Conservation (phyloP, 1,284 basidiomycete species). For the Leccinum fallax region DNA sequence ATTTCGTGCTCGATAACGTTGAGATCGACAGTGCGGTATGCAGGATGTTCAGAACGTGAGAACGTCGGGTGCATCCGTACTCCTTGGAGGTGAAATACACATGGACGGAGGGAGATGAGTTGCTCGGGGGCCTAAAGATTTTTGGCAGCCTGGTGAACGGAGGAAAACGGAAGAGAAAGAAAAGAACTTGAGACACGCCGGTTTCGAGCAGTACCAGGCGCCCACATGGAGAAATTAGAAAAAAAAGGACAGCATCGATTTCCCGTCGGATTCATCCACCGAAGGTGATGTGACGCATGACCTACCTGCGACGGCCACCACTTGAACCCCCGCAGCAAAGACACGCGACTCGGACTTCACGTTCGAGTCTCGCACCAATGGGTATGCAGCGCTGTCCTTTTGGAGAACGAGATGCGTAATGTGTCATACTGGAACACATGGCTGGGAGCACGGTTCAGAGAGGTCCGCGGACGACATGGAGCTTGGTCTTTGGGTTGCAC, state of each 20-base stretch:
- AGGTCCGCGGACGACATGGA: conserved; percentile 45
- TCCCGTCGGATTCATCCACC: conserved; percentile 6
- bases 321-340: conserved; percentile 11
- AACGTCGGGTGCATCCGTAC: conserved; percentile 14
- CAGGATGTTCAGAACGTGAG: conserved; percentile 19
- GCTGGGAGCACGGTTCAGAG: conserved; percentile 43
- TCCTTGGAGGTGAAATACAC: conserved; percentile 15
- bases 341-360: conserved; percentile 10
- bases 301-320: neutral
- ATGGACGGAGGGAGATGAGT: conserved; percentile 14
- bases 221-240: neutral
- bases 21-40: conserved; percentile 21
- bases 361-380: conserved; percentile 9
- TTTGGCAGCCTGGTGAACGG: conserved; percentile 12
- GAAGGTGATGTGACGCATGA: conserved; percentile 7
- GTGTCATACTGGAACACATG: conserved; percentile 45
- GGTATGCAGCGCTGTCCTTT: conserved; percentile 35
- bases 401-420: conserved; percentile 50
- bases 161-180: neutral
- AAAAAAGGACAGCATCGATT: conserved; percentile 7
- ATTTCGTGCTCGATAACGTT: conserved; percentile 20
- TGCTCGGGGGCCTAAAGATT: conserved; percentile 16
- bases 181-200: neutral
- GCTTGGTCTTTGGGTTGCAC: conserved; percentile 9
- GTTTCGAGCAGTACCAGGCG: conserved; percentile 3